phyloP scores from a whole-genome alignment of 768 basidiomycete species.

The Leccinum variicolor region DNA sequence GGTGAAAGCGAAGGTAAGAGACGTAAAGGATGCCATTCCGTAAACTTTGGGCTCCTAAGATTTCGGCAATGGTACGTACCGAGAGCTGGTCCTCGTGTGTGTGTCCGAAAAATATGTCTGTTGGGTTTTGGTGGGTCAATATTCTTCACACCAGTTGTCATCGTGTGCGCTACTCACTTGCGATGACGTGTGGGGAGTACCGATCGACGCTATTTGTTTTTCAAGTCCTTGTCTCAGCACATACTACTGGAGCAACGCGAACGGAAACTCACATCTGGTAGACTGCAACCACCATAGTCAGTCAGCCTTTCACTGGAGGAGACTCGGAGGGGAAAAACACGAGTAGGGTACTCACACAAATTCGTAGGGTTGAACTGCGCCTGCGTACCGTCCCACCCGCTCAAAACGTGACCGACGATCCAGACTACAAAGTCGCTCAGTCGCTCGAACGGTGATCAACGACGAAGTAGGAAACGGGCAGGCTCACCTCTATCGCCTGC shows the following conservation, averaged over 20 bases:
- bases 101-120: slow-evolving; percentile 71
- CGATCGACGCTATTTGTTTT: slow-evolving; percentile 26
- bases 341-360: slow-evolving; percentile 33
- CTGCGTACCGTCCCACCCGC: slow-evolving; percentile 45
- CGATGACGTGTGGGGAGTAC: not conserved
- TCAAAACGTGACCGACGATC: slow-evolving; percentile 49
- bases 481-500: slow-evolving; percentile 40
- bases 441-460: not conserved
- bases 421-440: slow-evolving; percentile 33
- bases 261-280: slow-evolving; percentile 40
- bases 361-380: slow-evolving; percentile 41
- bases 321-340: not conserved
- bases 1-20: not conserved
- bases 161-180: slow-evolving; percentile 25
- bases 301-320: not conserved
- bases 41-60: not conserved
- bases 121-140: not conserved
- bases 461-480: not conserved
- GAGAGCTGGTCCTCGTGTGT: slow-evolving; percentile 69
- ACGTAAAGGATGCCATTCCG: not conserved
- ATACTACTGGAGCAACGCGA: not conserved
- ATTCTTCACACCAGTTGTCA: not conserved
- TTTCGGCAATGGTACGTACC: slow-evolving; percentile 31
- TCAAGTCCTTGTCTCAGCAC: not conserved
- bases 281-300: slow-evolving; percentile 26